Conservation (phyloP, 768 basidiomycete species). For the Lactarius trivialis region DNA sequence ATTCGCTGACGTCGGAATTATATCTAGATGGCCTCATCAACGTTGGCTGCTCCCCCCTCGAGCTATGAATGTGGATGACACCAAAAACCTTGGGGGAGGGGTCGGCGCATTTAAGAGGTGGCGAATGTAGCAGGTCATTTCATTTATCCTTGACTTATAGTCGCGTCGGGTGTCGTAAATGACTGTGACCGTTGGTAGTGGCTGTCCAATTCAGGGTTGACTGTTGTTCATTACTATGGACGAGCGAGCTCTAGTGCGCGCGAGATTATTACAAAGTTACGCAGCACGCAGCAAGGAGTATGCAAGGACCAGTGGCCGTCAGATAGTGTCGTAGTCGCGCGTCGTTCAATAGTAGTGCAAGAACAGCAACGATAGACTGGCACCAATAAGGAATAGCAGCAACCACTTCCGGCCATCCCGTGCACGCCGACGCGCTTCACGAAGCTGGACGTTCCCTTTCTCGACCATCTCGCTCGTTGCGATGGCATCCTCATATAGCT, state of each 20-base stretch:
- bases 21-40: not conserved
- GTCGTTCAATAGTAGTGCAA: slow-evolving; percentile 72
- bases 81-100: not conserved
- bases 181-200: not conserved
- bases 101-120: not conserved
- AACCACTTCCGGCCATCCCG: slow-evolving; percentile 87
- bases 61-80: not conserved
- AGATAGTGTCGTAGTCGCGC: not conserved
- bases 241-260: not conserved
- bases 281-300: not conserved
- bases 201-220: not conserved
- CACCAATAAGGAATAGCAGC: slow-evolving; percentile 85
- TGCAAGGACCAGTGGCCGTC: not conserved
- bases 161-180: not conserved
- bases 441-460: slow-evolving; percentile 85
- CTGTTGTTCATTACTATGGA: not conserved
- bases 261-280: not conserved
- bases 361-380: slow-evolving; percentile 87
- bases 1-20: not conserved
- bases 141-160: not conserved
- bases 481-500: slow-evolving; percentile 91
- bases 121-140: not conserved
- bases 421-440: slow-evolving; percentile 80
- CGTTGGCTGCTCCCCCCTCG: not conserved
- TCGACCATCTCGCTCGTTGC: slow-evolving; percentile 79